Base-by-base conservation (phyloP, 352 stramenopile species). In the Globisporangium paroecandrum region DNA sequence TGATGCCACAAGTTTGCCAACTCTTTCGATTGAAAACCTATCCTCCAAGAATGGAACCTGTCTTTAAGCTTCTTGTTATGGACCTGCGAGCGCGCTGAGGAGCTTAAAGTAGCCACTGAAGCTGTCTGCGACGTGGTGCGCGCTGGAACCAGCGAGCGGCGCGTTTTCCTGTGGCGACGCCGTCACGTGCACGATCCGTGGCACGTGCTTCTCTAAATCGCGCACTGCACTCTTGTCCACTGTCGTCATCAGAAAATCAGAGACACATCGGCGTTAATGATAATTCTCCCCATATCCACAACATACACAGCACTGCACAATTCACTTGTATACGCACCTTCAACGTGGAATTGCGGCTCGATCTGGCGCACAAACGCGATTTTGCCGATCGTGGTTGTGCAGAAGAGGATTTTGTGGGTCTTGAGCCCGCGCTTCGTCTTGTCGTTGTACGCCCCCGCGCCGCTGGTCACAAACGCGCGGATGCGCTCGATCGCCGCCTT, bases 341-440 rank as follows among this genome's bases (percentile, higher is more conserved):
- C 88, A 8, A 94, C 73, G 62, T 92, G 86, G 51, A 94, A 68
- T 34, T 92, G 83, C 53, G 88, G 88, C 72, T 95, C 88, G 63
- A 95, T 79, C 74, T 95, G 88, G n/a, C 88, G 86, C 67, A 95
- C 86, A 57, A 95, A 92, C 20, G 88, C 88, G 65, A 94, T 82
- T 38, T 93, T 91, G 64, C 88, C 88, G 59, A 92, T 74, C 27
- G 65, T 67, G 12, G 86, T 92, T 41, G 87, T 87, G 75, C 86
- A 94, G 57, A 93, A 95, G 56, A 95, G 77, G n/a, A 95, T 73
- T 58, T 86, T 88, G 77, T 95, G 86, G 12, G 74, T 38, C 63
- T 83, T 76, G 29, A 95, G 49, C 4, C 72, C 70, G n/a, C 64
- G 62, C 63, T 76, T 74, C 1, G 57, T 64, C 20, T 62, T 36